Conservation (phyloP, 495 filamentous ascomycete genomes). For the Geopyxis carbonaria region DNA sequence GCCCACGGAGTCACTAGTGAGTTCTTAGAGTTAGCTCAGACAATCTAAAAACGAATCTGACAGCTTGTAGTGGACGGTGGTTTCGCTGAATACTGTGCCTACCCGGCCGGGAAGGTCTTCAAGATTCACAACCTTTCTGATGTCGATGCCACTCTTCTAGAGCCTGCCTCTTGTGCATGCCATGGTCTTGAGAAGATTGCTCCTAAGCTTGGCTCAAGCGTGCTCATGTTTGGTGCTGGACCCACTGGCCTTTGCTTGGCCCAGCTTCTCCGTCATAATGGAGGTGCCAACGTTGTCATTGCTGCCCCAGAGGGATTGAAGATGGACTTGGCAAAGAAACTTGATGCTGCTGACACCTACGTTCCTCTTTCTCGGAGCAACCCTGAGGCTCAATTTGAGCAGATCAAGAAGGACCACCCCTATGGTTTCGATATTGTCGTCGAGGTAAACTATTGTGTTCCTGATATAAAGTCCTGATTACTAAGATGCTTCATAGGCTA, state of each 20-base stretch:
- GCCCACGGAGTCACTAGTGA: conserved; percentile 41
- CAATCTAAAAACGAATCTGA: neutral
- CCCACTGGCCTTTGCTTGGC: conserved; percentile 44
- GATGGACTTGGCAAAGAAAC: conserved; percentile 49
- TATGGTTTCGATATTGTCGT: conserved; percentile 58
- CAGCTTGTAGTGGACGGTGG: conserved; percentile 39
- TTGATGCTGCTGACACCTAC: conserved; percentile 50
- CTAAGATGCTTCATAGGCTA: conserved; percentile 29
- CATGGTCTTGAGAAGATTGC: conserved; percentile 58
- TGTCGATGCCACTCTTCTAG: conserved; percentile 54
- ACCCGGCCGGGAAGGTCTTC: conserved; percentile 46
- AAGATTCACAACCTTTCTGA: conserved; percentile 52
- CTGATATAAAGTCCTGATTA: conserved; percentile 2
- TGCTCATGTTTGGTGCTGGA: conserved; percentile 51
- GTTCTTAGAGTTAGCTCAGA: conserved; percentile 2
- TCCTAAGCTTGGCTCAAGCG: conserved; percentile 48
- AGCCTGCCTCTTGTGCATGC: conserved; percentile 53
- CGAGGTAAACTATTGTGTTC: conserved; percentile 15
- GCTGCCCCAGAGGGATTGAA: conserved; percentile 50
- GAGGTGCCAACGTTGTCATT: conserved; percentile 48
- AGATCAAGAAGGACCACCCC: conserved; percentile 47
- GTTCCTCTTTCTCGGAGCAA: conserved; percentile 41
- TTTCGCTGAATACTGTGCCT: conserved; percentile 48
- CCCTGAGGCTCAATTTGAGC: conserved; percentile 38
- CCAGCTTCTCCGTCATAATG: conserved; percentile 45